These are phyloP conservation scores for Glycine soja DNA, from an alignment of 306 rosid genomes.

Conservation along the genomic window DNA sequence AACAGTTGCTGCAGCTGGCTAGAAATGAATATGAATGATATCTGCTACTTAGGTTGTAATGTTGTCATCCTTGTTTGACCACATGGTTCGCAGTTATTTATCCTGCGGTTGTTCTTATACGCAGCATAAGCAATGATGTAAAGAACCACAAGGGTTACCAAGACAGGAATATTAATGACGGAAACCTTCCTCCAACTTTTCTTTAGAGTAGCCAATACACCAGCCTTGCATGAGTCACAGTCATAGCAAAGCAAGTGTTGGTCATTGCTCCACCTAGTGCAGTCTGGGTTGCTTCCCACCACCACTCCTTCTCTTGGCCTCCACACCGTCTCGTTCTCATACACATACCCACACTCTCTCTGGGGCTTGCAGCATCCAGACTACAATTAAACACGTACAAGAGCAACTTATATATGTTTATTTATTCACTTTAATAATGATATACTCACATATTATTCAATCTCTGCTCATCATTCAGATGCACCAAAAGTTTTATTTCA, in stretches of 20 bases:
- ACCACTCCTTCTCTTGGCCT: slow-evolving; percentile 25
- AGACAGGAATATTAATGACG: slow-evolving; percentile 58
- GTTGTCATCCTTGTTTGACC: slow-evolving; percentile 74
- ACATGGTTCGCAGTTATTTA: slow-evolving; percentile 61
- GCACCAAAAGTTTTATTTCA: too few relatives aligned
- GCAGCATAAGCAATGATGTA: slow-evolving; percentile 66
- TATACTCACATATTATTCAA: too few relatives aligned
- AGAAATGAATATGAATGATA: too few relatives aligned
- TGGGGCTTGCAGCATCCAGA: slow-evolving; percentile 94
- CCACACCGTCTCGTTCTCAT: slow-evolving; percentile 70
- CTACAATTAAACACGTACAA: slow-evolving; percentile 31
- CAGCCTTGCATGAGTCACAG: slow-evolving; percentile 87
- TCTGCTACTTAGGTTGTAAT: neutral
- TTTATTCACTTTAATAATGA: too few relatives aligned
- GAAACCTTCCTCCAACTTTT: slow-evolving; percentile 88
- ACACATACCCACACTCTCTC: slow-evolving; percentile 65
- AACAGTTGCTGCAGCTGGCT: too few relatives aligned
- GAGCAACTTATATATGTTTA: too few relatives aligned
- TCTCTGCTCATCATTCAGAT: too few relatives aligned
- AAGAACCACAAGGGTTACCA: slow-evolving; percentile 57
- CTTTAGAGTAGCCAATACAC: slow-evolving; percentile 66
- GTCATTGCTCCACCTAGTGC: slow-evolving; percentile 73
- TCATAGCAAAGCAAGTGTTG: slow-evolving; percentile 65
- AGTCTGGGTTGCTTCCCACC: slow-evolving; percentile 51
- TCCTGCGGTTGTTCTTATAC: slow-evolving; percentile 62